These are phyloP conservation scores for Vaccinium corymbosum DNA, from an alignment of 148 eudicot genomes.

Conservation along the genomic window DNA sequence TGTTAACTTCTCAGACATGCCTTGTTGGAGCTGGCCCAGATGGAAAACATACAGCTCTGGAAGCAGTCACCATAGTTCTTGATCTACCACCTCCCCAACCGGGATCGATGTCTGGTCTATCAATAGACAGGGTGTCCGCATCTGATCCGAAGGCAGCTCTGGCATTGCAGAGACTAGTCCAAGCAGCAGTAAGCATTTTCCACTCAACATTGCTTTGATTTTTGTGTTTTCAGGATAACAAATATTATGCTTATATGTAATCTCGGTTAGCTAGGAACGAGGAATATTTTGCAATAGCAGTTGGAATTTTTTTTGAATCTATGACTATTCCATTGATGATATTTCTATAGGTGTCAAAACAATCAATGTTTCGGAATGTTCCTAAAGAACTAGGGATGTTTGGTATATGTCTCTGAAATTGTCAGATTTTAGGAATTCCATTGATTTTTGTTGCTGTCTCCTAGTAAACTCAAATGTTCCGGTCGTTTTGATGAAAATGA, in stretches of 20 bases:
- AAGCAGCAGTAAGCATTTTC: conserved; percentile 82
- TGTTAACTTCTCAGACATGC: conserved; percentile 58
- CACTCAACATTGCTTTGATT: neutral
- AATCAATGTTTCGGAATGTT: neutral
- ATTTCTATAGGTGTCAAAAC: neutral
- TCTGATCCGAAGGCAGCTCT: conserved; percentile 98
- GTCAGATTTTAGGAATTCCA: neutral
- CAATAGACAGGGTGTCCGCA: conserved; percentile 85
- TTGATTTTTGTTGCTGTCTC: neutral
- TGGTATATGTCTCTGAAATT: neutral
- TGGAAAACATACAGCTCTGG: conserved; percentile 97
- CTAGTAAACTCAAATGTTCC: neutral
- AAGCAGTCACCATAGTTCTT: conserved; percentile 97
- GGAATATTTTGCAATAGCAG: neutral
- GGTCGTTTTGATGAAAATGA: neutral
- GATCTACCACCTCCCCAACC: conserved; percentile 99
- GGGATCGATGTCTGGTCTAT: conserved; percentile 78
- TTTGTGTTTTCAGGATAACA: neutral
- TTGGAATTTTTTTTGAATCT: neutral
- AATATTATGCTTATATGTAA: neutral
- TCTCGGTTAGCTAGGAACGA: neutral
- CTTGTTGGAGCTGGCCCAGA: conserved; percentile 96
- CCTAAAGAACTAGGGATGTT: neutral
- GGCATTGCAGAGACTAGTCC: conserved; percentile 92
- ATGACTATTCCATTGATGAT: neutral